A percentile compares a stretch with the other conserved stretches of the same genome.
These are phyloP conservation scores for Isabelozyma heimii DNA, from an alignment of 805 yeast species.

Conservation along the genomic window DNA sequence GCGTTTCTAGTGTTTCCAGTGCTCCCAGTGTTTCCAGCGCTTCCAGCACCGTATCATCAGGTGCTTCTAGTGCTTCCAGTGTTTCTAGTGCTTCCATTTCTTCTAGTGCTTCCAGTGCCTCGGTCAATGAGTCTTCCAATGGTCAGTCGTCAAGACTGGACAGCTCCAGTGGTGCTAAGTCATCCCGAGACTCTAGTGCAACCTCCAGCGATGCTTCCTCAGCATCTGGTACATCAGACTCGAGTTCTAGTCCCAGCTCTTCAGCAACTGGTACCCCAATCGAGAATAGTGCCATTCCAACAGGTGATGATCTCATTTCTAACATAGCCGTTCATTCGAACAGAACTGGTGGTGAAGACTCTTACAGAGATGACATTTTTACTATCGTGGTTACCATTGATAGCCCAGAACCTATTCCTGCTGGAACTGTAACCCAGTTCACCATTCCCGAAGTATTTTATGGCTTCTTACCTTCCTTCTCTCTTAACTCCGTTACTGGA, in stretches of 20 bases:
- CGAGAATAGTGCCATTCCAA: neutral
- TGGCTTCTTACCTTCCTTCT: neutral
- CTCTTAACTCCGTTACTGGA: neutral
- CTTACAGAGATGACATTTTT: neutral
- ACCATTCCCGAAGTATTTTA: neutral
- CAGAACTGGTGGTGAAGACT: neutral
- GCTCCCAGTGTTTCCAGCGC: no score
- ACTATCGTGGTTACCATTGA: neutral
- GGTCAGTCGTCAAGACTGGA: no score
- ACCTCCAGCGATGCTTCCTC: no score
- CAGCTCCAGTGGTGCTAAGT: no score
- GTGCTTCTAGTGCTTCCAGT: no score
- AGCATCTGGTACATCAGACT: neutral
- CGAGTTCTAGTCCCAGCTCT: neutral
- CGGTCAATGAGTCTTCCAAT: no score
- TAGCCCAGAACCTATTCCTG: neutral
- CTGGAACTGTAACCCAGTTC: neutral
- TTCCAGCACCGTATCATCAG: no score
- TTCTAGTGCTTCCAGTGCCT: no score
- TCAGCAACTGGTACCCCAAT: neutral
- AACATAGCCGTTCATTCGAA: neutral
- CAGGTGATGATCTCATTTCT: neutral
- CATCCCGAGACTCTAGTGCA: no score
- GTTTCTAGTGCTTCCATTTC: no score
- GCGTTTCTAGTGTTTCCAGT: no score